phyloP scores from a whole-genome alignment of 169 alveolate genomes.

The Eimeria acervulina region DNA sequence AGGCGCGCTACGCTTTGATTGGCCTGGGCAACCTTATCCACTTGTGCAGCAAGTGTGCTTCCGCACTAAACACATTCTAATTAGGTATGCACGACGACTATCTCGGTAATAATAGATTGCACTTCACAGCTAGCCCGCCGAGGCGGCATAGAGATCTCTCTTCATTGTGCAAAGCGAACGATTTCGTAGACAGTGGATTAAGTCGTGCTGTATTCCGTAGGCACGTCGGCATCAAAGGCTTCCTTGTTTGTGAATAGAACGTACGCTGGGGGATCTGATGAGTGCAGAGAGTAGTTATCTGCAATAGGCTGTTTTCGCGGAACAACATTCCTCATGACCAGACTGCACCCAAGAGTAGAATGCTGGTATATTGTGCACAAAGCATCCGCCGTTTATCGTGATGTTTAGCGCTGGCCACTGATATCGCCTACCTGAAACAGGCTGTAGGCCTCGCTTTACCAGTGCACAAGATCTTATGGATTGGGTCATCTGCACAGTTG shows the following conservation, averaged over 20 bases:
- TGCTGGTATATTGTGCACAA: too few species aligned
- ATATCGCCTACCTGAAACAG: not conserved
- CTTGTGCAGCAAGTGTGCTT: slow-evolving; percentile 6
- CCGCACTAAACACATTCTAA: not conserved
- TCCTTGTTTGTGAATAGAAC: not conserved
- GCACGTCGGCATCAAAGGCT: not conserved
- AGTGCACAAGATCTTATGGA: not conserved
- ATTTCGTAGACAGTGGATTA: not conserved
- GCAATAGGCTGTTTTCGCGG: too few species aligned
- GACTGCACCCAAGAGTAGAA: too few species aligned
- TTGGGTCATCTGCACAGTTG: not conserved
- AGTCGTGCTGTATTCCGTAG: not conserved
- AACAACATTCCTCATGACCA: too few species aligned
- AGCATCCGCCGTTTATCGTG: not conserved
- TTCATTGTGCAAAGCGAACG: not conserved
- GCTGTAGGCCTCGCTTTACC: not conserved
- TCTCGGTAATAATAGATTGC: not conserved
- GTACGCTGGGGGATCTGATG: not conserved
- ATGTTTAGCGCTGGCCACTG: not conserved
- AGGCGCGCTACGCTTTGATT: not conserved
- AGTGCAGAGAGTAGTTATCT: not conserved
- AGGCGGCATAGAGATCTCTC: not conserved
- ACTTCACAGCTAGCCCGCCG: not conserved
- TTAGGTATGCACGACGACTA: not conserved
- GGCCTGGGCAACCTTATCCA: not conserved